These are phyloP conservation scores for Phialocephala subalpina DNA, from an alignment of 2,329 filamentous ascomycete species.

Conservation along the genomic window DNA sequence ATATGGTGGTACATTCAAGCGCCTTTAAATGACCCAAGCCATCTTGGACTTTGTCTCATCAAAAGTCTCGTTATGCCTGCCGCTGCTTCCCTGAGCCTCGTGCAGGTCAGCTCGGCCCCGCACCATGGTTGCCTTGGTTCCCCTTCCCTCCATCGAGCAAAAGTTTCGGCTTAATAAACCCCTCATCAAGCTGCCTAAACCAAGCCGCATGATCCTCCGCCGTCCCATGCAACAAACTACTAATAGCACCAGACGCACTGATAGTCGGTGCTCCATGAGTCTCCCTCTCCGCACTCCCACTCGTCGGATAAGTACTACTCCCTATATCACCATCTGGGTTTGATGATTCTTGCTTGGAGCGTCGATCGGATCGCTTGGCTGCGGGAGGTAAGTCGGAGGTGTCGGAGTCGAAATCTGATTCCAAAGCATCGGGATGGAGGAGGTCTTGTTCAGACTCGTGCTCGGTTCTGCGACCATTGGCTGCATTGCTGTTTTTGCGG, in stretches of 20 bases:
- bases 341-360: slow-evolving; percentile 19
- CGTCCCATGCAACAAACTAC: slow-evolving; percentile 78
- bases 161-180: slow-evolving; percentile 92
- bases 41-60: too few species aligned
- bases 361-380: slow-evolving; percentile 48
- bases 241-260: slow-evolving; percentile 76
- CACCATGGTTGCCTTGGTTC: slow-evolving; percentile 33
- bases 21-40: too few species aligned
- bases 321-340: slow-evolving; percentile 22
- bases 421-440: slow-evolving; percentile 51
- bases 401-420: slow-evolving; percentile 66
- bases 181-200: slow-evolving; percentile 93
- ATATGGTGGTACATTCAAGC: background rate
- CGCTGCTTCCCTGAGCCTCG: too few species aligned
- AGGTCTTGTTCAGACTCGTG: slow-evolving; percentile 65
- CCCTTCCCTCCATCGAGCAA: slow-evolving; percentile 73
- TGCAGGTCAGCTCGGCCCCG: slow-evolving; percentile 15
- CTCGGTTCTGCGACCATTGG: slow-evolving; percentile 43
- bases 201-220: slow-evolving; percentile 88
- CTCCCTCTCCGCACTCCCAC: slow-evolving; percentile 40
- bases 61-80: too few species aligned
- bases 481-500: slow-evolving; percentile 57
- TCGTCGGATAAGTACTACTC: slow-evolving; percentile 42
- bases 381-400: slow-evolving; percentile 72
- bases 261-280: slow-evolving; percentile 53